Evolutionary conservation across 2,329 filamentous ascomycete genomes (phyloP), one percentile per base, ranked within the genome.

Genomic region (Verticillium isaacii): DNA sequence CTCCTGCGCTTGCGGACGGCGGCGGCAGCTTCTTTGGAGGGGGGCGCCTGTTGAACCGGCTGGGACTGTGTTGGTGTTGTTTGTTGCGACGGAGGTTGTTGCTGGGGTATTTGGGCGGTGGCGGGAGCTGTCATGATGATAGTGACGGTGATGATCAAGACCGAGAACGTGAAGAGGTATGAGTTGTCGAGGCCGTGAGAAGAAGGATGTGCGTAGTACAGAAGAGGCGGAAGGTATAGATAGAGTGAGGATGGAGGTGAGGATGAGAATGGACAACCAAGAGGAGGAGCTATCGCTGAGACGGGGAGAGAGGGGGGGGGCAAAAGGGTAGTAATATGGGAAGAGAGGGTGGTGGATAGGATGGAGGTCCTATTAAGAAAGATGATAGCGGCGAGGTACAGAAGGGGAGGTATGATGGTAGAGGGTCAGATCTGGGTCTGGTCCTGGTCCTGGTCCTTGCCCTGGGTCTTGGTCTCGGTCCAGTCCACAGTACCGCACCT

Each of bases 1-100:
- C 93, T 91, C 80, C 93, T 89, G 73, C 93, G 87, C 82, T 97
- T 86, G 71, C 83, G 80, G 59, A 82, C 78, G 60, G 80, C 80
- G 62, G 81, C 78, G 55, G 78, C 74, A 17, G 62, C 60, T 68
- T 84, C 82, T 70, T 84, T 85, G 70, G 76, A 76, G 71, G 75
- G 77, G 67, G 59, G 72, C 67, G 73, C 75, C 70, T 78, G 78
- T 67, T 78, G 77, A 61, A 77, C 71, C 65, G 79, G 72, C 41
- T 50, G 41, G 11, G 41, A 50, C 41, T 50, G 41, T 50, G 41
- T 50, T 19, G 41, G 41, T 23, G 41, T 50, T 50, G 41, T 50
- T 50, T 50, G 41, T 23, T 50, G 41, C 41, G 41, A 50, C 41
- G 19, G 19, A 12, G 63, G 56, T 32, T 63, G 62, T 9, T 50